Base-by-base conservation (phyloP, 345 rosid genomes). In the Populus alba region DNA sequence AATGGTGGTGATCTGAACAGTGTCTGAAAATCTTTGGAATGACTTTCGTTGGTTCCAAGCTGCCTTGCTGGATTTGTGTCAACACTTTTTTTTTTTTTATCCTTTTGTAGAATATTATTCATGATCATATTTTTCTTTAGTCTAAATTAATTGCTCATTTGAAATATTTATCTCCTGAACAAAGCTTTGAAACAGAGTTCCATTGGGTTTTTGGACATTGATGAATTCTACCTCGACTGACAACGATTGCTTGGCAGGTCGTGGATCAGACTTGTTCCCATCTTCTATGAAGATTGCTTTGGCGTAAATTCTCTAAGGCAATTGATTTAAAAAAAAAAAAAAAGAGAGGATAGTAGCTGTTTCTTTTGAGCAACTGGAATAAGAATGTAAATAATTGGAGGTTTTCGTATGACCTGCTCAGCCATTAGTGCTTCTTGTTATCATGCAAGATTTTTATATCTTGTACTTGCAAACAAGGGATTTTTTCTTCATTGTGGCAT, bases 311-410 rank as follows among this genome's bases (percentile, higher is more conserved):
- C 53, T 25, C 47, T 39, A 6, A 25, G 72, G 35, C 75, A 37
- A 25, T 3, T 35, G 17, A 37, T 29, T 18, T 27, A 31, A 31
- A 55, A 23, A 9, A 8, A 59, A 45, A 47, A 27, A 18, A 55
- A 29, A 62, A 22, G 35, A 33, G 35, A 33, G 22, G 23, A 37
- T 71, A 45, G 61, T 1, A 23, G 45, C 25, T 29, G 66, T 68
- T 78, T 39, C n/a, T 57, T 77, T 73, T 59, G 59, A 55, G 66
- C 78, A 16, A 51, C 20, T 69, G 72, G 81, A 39, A 68, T 67
- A 66, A 20, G 74, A n/a, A 18, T 74, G 86, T 81, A 78, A 80
- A 86, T 81, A 78, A 10, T 35, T 53, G 25, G 20, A 66, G 22
- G 20, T 62, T 73, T 68, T 59, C 25, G 29, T 13, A 1, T 47